Percentiles rank a stretch among this genome's conserved stretches.
Evolutionary conservation across 257 asterid species (phyloP).

Genomic region (Cinchona pubescens): DNA sequence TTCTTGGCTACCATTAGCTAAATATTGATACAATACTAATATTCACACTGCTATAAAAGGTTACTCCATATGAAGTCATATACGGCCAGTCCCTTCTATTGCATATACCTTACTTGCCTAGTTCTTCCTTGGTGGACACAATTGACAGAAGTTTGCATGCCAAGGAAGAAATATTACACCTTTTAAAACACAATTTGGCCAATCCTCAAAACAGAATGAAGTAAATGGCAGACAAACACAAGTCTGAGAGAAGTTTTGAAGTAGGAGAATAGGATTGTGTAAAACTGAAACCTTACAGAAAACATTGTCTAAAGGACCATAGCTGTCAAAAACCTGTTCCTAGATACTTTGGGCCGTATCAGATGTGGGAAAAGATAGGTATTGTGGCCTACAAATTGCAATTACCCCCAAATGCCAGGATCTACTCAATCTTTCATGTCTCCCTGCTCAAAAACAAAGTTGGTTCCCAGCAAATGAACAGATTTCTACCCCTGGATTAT

Average conservation of each 20-base stretch:
- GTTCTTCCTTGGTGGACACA: no score
- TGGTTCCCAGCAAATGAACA: no score
- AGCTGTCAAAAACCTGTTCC: not conserved
- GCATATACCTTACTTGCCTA: no score
- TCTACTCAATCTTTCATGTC: not conserved
- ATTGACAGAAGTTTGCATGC: fast-evolving
- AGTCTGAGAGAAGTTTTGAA: no score
- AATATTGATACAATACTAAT: not conserved
- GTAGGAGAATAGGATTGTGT: no score
- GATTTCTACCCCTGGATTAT: not conserved
- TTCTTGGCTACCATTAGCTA: not conserved
- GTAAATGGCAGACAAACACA: no score
- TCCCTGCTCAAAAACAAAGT: not conserved
- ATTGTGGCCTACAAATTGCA: not conserved
- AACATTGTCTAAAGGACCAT: not conserved
- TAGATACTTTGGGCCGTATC: not conserved
- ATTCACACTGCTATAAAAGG: not conserved
- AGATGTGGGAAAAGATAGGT: not conserved
- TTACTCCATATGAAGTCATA: not conserved
- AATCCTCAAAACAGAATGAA: no score
- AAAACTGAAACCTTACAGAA: not conserved
- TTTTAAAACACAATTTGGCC: fast-evolving
- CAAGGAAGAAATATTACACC: fast-evolving
- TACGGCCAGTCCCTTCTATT: not conserved
- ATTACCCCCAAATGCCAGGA: fast-evolving